A percentile compares a stretch with the other conserved stretches of the same genome.
Evolutionary conservation across 148 eudicot genomes (phyloP).

Genomic region (Amaranthus cruentus): DNA sequence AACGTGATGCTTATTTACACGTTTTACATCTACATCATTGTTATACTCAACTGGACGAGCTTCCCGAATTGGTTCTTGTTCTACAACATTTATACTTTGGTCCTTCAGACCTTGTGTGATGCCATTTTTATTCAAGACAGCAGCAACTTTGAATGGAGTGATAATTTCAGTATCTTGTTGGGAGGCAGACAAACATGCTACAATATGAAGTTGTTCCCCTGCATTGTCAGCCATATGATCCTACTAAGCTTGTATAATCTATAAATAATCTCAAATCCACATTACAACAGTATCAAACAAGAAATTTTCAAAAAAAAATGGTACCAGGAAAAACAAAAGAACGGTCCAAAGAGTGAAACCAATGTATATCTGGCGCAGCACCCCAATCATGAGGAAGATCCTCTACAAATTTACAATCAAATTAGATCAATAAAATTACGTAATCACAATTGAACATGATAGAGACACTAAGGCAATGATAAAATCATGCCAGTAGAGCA

Average conservation of each 20-base stretch:
- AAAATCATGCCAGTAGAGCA: not conserved
- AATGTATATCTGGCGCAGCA: constrained; percentile 52
- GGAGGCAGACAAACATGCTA: constrained; percentile 79
- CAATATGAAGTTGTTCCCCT: constrained; percentile 90
- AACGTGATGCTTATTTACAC: constrained; percentile 28
- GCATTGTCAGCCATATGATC: constrained; percentile 10
- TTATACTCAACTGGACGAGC: constrained; percentile 28
- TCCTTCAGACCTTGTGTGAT: constrained; percentile 39
- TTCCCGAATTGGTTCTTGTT: constrained; percentile 30
- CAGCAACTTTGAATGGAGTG: constrained; percentile 97
- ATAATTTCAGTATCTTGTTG: constrained; percentile 77
- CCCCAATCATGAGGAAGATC: constrained; percentile 70
- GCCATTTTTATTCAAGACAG: constrained; percentile 67
- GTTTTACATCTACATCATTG: constrained; percentile 36
- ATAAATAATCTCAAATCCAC: constrained; percentile 7
- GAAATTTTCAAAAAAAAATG: not conserved
- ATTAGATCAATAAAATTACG: not conserved
- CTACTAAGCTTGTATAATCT: not conserved
- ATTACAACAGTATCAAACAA: not conserved
- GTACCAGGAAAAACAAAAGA: constrained; percentile 86
- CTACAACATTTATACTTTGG: constrained; percentile 44
- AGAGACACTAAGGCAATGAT: not conserved
- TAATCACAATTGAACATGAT: not conserved
- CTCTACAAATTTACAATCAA: constrained; percentile 38
- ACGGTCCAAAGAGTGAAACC: constrained; percentile 70